Conservation (phyloP, 306 rosid species). For the Coriaria nepalensis region DNA sequence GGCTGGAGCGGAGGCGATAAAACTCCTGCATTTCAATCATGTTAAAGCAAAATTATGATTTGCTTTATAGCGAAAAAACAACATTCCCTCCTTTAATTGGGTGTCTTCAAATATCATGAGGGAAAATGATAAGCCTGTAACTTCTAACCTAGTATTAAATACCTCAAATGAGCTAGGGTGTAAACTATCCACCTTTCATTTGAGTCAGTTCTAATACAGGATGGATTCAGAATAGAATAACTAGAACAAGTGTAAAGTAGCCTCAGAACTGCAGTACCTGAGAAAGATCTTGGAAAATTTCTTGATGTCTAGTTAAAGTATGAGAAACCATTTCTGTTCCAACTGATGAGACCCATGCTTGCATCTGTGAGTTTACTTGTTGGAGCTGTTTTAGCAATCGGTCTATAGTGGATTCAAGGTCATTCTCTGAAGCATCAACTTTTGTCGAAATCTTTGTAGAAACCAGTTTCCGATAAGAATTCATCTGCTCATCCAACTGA, state of each 20-base stretch:
- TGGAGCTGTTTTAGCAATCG: constrained; percentile 70
- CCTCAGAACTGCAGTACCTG: constrained; percentile 42
- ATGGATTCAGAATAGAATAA: background rate
- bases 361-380: constrained; percentile 96
- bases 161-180: no score
- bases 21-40: constrained; percentile 81
- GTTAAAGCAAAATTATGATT: constrained; percentile 26
- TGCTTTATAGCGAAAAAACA: background rate
- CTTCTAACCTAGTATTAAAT: no score
- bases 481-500: constrained; percentile 93
- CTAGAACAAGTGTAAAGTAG: constrained; percentile 7
- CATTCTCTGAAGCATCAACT: constrained; percentile 46
- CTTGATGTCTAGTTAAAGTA: constrained; percentile 94
- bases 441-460: constrained; percentile 62
- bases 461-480: constrained; percentile 66
- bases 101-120: no score
- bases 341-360: constrained; percentile 90
- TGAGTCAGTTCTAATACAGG: no score
- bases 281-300: constrained; percentile 91
- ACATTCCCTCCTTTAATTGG: no score
- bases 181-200: no score
- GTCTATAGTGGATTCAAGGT: constrained; percentile 72
- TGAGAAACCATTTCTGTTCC: constrained; percentile 99
- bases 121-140: no score
- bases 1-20: constrained; percentile 83